Conservation (phyloP, 305 asterid species). For the Solanum chacoense region DNA sequence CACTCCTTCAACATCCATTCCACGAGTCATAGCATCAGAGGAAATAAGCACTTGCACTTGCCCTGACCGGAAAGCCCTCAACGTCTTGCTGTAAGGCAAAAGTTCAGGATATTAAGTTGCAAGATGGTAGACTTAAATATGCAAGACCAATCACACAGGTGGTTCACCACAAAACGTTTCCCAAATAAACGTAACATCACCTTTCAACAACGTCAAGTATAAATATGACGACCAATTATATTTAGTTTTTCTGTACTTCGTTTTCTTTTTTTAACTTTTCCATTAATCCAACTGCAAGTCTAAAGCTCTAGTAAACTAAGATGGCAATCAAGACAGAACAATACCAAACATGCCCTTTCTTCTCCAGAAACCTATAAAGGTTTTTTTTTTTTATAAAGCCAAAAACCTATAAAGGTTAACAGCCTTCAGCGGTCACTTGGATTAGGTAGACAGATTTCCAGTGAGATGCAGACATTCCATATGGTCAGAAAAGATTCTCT, state of each 20-base stretch:
- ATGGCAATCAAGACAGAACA: not conserved
- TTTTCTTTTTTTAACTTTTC: not conserved
- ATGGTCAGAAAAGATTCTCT: not conserved
- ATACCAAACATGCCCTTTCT: not conserved
- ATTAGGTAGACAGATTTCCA: not conserved
- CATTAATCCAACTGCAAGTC: not conserved
- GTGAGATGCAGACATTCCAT: not conserved
- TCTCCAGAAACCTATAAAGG: not conserved
- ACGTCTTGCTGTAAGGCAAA: constrained; percentile 46
- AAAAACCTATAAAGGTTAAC: not conserved
- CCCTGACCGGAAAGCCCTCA: constrained; percentile 68
- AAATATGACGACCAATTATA: not conserved
- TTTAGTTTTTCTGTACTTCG: not conserved
- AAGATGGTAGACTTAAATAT: not conserved
- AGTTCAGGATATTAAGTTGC: not conserved
- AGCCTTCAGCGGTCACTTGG: not conserved
- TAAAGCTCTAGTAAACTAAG: not conserved
- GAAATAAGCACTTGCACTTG: constrained; percentile 59
- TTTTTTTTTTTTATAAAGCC: not conserved
- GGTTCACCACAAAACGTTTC: not conserved
- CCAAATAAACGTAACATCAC: not conserved
- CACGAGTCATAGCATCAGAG: constrained; percentile 88
- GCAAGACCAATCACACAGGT: not conserved
- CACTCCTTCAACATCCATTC: constrained; percentile 92
- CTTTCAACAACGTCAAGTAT: not conserved